These are phyloP conservation scores for Peronospora farinosa DNA, from an alignment of 352 stramenopile genomes.

Conservation along the genomic window DNA sequence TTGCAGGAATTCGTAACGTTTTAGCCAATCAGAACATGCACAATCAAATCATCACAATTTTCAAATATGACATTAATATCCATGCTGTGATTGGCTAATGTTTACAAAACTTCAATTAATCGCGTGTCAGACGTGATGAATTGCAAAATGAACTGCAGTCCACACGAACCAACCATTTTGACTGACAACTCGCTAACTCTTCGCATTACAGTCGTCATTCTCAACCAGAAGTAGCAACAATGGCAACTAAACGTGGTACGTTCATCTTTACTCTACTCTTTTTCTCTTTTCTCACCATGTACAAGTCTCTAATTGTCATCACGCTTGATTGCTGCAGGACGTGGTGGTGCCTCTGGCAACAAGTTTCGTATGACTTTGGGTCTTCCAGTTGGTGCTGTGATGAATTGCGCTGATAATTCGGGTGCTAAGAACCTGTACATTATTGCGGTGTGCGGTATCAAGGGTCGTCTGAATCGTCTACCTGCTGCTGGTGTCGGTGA, in stretches of 20 bases:
- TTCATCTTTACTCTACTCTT: constrained; percentile 4
- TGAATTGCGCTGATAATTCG: constrained; percentile 99
- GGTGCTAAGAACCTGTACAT: constrained; percentile 99
- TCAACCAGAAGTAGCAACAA: constrained; percentile 79
- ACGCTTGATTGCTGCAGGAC: constrained; percentile 52
- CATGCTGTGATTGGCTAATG: too few species aligned
- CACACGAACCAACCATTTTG: constrained; percentile 10
- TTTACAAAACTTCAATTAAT: not conserved
- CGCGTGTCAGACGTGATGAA: not conserved
- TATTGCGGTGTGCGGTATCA: constrained; percentile 99
- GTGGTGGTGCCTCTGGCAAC: constrained; percentile 94
- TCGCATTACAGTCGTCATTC: constrained; percentile 66
- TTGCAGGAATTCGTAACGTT: not conserved
- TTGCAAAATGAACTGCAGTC: not conserved
- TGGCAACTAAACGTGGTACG: constrained; percentile 71
- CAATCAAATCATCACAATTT: not conserved
- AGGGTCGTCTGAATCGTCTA: constrained; percentile 98
- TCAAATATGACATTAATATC: not conserved
- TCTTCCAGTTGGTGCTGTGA: constrained; percentile 97
- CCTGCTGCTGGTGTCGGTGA: constrained; percentile 97
- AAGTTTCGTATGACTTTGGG: constrained; percentile 99
- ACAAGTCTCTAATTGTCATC: not conserved
- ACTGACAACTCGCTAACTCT: constrained; percentile 20
- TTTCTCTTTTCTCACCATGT: not conserved
- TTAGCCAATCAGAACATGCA: not conserved